A percentile compares a stretch with the other conserved stretches of the same genome.
Conservation (phyloP, 805 yeast species). For the Monosporozyma unispora region DNA sequence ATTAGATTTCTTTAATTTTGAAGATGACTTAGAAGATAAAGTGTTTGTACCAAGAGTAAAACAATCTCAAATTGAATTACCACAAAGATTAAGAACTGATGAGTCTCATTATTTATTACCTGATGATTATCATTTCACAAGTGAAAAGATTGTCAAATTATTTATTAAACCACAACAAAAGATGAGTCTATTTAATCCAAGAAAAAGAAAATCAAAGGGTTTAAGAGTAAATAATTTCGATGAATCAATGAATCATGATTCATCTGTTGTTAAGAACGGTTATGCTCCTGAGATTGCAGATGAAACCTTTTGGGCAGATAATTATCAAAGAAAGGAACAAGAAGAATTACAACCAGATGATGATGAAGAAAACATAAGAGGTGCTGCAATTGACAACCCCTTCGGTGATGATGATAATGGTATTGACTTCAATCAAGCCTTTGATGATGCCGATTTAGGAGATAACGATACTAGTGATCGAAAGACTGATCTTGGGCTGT, state of each 20-base stretch:
- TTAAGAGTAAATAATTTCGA: not conserved
- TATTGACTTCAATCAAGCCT: slow-evolving; percentile 31
- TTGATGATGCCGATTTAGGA: slow-evolving; percentile 23
- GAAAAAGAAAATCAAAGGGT: slow-evolving; percentile 6
- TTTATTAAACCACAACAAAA: slow-evolving; percentile 57
- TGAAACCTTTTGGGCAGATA: slow-evolving; percentile 65
- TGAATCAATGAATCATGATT: not conserved
- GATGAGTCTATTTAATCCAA: slow-evolving; percentile 29
- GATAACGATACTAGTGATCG: slow-evolving; percentile 20
- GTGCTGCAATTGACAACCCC: slow-evolving; percentile 28
- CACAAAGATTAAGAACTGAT: slow-evolving; percentile 35
- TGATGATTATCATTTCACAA: slow-evolving; percentile 62
- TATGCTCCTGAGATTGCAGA: slow-evolving; percentile 39
- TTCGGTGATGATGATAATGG: slow-evolving; percentile 30
- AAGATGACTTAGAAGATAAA: slow-evolving; percentile 32
- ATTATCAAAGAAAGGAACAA: slow-evolving; percentile 38
- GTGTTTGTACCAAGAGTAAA: slow-evolving; percentile 34
- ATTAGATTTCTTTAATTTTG: slow-evolving; percentile 38
- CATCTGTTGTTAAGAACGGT: slow-evolving; percentile 6
- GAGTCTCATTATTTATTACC: slow-evolving; percentile 49
- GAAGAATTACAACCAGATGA: slow-evolving; percentile 21
- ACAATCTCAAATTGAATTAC: slow-evolving; percentile 30
- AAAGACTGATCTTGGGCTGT: not conserved
- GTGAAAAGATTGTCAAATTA: slow-evolving; percentile 55
- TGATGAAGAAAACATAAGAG: slow-evolving; percentile 19